phyloP scores from a whole-genome alignment of 2,329 filamentous ascomycete species.

The Reticulascus tulasneorum region DNA sequence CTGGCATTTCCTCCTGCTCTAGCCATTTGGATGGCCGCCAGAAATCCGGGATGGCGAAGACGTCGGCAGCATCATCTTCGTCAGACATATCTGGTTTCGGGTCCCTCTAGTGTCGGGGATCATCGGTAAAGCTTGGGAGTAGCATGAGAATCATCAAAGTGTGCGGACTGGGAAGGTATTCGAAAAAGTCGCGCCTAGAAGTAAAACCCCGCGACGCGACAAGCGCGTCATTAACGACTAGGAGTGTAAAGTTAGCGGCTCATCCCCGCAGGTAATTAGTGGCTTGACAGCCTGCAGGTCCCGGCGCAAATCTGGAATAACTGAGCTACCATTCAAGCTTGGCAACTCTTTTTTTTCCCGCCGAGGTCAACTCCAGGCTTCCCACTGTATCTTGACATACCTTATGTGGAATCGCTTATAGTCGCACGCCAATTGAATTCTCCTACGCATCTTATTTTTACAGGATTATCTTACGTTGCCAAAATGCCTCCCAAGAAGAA shows the following conservation, averaged over 20 bases:
- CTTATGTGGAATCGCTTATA: neutral
- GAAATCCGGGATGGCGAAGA: slow-evolving; percentile 62
- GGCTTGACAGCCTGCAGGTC: slow-evolving; percentile 3
- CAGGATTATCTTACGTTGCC: slow-evolving; percentile 15
- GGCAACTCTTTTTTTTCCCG: neutral
- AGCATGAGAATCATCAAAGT: too few relatives aligned
- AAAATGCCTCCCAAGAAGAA: slow-evolving; percentile 75
- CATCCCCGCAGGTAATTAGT: slow-evolving; percentile 4
- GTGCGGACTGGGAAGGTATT: too few relatives aligned
- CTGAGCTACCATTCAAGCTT: slow-evolving; percentile 1
- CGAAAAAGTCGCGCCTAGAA: neutral
- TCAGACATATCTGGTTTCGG: slow-evolving; percentile 34
- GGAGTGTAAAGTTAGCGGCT: neutral
- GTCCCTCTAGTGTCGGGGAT: neutral
- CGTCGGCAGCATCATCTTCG: slow-evolving; percentile 43
- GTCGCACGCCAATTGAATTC: too few relatives aligned
- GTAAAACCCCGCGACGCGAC: slow-evolving; percentile 6
- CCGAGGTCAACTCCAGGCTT: neutral
- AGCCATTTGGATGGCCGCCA: slow-evolving; percentile 52
- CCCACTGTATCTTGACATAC: neutral
- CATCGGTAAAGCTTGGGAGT: too few relatives aligned
- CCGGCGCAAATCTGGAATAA: slow-evolving; percentile 1
- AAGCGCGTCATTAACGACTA: slow-evolving; percentile 5
- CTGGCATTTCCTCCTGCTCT: slow-evolving; percentile 22
- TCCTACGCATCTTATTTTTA: too few relatives aligned